phyloP scores from a whole-genome alignment of 768 basidiomycete species.

The Podaxis sp. region DNA sequence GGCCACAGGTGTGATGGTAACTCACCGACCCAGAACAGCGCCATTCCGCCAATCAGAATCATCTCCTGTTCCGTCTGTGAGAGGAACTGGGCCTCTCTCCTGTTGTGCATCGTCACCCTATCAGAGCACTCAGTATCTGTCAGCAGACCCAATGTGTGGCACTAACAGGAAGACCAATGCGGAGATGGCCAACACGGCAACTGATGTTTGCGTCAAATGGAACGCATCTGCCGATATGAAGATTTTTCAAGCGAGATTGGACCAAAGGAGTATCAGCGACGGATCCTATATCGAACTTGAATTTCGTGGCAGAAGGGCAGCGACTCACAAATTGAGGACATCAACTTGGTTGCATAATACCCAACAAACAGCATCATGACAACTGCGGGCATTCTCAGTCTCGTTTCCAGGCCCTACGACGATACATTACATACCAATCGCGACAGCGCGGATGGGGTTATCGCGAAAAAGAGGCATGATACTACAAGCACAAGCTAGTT shows the following conservation, averaged over 20 bases:
- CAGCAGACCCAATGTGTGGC: neutral
- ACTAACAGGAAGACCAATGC: constrained; percentile 64
- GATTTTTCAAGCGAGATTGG: neutral
- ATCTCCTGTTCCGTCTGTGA: constrained; percentile 72
- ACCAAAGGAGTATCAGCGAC: neutral
- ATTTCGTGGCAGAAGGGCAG: neutral
- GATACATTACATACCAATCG: constrained; percentile 27
- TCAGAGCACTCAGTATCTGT: neutral
- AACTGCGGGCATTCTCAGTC: constrained; percentile 24
- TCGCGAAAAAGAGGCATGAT: constrained; percentile 47
- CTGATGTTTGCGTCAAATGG: constrained; percentile 68
- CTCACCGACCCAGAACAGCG: constrained; percentile 75
- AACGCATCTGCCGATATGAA: constrained; percentile 42
- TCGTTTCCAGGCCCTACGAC: neutral
- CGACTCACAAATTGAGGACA: constrained; percentile 41
- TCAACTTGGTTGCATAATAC: constrained; percentile 46
- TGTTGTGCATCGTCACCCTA: constrained; percentile 69
- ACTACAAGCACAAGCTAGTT: neutral
- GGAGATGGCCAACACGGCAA: constrained; percentile 65
- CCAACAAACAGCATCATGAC: constrained; percentile 44
- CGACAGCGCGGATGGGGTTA: constrained; percentile 40
- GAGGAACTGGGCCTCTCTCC: constrained; percentile 53
- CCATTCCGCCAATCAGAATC: constrained; percentile 66
- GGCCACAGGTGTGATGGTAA: constrained; percentile 7
- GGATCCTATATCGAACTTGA: neutral